Conservation (phyloP, 2,329 filamentous ascomycete species). For the Apiospora marii region DNA sequence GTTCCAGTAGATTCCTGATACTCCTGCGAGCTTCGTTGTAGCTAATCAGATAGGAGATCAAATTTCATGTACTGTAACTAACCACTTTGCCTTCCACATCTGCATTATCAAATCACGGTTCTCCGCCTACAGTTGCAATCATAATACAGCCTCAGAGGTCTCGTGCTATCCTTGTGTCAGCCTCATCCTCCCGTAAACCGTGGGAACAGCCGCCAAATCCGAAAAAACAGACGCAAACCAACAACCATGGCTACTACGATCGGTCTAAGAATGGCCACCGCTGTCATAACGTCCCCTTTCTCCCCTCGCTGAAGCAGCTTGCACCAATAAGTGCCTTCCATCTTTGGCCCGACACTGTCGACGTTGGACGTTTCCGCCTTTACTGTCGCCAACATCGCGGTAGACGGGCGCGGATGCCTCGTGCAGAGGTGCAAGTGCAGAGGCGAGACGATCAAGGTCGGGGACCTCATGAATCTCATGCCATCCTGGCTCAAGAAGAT, state of each 20-base stretch:
- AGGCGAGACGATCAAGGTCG: not conserved
- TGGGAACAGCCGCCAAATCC: not conserved
- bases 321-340: not conserved
- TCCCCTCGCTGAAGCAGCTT: not conserved
- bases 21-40: no score
- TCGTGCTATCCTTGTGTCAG: not conserved
- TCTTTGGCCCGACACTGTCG: not conserved
- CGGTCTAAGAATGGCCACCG: not conserved
- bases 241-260: not conserved
- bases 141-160: no score
- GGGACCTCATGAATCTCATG: conserved; percentile 15
- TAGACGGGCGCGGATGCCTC: not conserved
- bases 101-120: no score
- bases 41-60: no score
- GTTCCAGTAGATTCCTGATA: no score
- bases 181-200: not conserved
- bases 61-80: no score
- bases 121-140: no score
- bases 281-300: not conserved
- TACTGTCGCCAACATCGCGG: not conserved
- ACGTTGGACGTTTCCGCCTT: not conserved
- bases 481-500: conserved; percentile 8
- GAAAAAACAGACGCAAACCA: not conserved
- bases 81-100: no score
- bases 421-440: not conserved